These are phyloP conservation scores for Ormosia semicastrata DNA, from an alignment of 306 rosid genomes.

Conservation along the genomic window DNA sequence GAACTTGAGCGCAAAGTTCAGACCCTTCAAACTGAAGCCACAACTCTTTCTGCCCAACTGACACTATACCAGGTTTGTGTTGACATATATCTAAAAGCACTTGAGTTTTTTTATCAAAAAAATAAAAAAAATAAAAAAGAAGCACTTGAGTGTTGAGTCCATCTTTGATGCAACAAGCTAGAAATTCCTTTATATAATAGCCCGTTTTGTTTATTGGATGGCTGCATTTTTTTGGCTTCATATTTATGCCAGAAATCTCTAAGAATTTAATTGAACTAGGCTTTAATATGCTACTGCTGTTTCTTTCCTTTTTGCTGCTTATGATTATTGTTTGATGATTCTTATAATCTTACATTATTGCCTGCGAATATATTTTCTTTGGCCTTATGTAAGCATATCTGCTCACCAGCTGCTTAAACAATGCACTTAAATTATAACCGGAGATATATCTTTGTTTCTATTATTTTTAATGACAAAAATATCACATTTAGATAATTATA, in stretches of 20 bases:
- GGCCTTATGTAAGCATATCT: background rate
- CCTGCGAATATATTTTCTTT: background rate
- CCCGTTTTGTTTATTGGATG: slow-evolving; percentile 6
- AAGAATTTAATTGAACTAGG: background rate
- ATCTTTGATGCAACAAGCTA: background rate
- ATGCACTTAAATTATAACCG: background rate
- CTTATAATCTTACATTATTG: background rate
- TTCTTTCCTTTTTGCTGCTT: background rate
- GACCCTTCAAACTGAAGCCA: slow-evolving; percentile 98
- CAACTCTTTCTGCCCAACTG: slow-evolving; percentile 97
- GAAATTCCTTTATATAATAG: background rate
- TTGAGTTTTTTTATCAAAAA: background rate
- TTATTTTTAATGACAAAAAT: background rate
- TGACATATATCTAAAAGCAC: background rate
- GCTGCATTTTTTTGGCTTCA: background rate
- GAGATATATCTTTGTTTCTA: background rate
- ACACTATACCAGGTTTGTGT: slow-evolving; percentile 86
- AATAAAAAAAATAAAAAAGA: background rate
- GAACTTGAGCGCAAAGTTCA: slow-evolving; percentile 99
- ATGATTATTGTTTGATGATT: slow-evolving; percentile 1
- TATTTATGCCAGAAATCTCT: background rate
- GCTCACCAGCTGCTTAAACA: background rate
- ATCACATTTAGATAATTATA: background rate
- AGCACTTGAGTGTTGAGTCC: background rate
- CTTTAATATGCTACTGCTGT: background rate